Evolutionary conservation across 148 eudicot species (phyloP).

Genomic region (Rhododendron griersonianum): DNA sequence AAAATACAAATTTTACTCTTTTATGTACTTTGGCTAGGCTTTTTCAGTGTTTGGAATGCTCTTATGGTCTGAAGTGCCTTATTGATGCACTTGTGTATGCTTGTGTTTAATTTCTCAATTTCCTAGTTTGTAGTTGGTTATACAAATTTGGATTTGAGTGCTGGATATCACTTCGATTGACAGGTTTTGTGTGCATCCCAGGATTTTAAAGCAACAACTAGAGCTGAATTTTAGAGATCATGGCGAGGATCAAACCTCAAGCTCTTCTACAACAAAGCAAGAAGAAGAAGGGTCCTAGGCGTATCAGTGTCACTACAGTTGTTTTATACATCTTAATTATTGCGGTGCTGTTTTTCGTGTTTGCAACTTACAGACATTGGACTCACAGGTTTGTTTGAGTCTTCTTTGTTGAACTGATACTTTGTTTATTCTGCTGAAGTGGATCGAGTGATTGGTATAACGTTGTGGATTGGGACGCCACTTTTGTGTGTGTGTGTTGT

Average conservation of each 20-base stretch:
- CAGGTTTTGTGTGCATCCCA: slow-evolving; percentile 1
- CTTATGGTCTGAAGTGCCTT: neutral
- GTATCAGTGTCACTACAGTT: slow-evolving; percentile 50
- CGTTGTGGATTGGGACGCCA: neutral
- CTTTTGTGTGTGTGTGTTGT: no score
- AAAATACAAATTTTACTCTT: neutral
- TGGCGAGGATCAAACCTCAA: slow-evolving; percentile 96
- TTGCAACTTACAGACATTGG: slow-evolving; percentile 65
- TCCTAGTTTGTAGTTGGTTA: neutral
- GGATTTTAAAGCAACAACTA: neutral
- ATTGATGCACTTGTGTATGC: neutral
- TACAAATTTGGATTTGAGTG: neutral
- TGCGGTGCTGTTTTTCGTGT: slow-evolving; percentile 55
- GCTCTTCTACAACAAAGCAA: slow-evolving; percentile 88
- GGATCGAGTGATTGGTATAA: neutral
- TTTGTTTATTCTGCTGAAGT: slow-evolving; percentile 6
- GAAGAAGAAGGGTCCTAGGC: slow-evolving; percentile 90
- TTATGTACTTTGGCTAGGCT: neutral
- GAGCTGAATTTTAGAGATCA: slow-evolving; percentile 12
- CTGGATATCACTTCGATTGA: neutral
- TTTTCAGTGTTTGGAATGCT: neutral
- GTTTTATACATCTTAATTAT: slow-evolving; percentile 49
- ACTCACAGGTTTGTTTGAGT: slow-evolving; percentile 51
- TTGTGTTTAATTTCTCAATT: neutral
- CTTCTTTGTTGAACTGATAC: neutral